Evolutionary conservation across 805 yeast species (phyloP).

Genomic region (Starmerella bombi): DNA sequence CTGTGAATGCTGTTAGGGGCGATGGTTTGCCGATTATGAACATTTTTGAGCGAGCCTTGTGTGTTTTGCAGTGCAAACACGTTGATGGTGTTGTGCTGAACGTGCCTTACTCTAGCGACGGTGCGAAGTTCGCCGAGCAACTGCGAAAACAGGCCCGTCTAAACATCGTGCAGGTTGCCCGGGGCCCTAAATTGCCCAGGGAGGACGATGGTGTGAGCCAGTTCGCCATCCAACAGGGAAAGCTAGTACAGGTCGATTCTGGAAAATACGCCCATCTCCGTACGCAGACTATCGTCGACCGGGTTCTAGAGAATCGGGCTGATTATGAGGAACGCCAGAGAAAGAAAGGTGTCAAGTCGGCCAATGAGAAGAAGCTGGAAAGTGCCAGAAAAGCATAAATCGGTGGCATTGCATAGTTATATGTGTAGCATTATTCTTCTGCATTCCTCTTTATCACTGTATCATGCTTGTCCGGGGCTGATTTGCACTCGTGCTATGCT

Average conservation of each 20-base stretch:
- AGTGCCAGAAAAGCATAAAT: too few species aligned
- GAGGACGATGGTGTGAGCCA: constrained; percentile 1
- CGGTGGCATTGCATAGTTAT: too few species aligned
- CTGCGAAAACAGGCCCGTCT: constrained; percentile 22
- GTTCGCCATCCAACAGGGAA: constrained; percentile 26
- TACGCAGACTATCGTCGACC: constrained; percentile 54
- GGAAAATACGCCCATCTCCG: constrained; percentile 56
- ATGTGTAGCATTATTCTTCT: too few species aligned
- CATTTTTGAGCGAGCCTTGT: constrained; percentile 66
- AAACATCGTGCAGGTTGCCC: constrained; percentile 2
- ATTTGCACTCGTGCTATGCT: too few species aligned
- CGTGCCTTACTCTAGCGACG: constrained; percentile 44
- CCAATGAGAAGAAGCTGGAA: constrained; percentile 29
- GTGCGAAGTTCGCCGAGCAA: constrained; percentile 29
- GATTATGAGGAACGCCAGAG: constrained; percentile 77
- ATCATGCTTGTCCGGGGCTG: too few species aligned
- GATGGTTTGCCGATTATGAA: constrained; percentile 75
- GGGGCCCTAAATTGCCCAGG: constrained; percentile 4
- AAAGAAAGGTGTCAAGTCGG: constrained; percentile 72
- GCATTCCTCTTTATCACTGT: too few species aligned
- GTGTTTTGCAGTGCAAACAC: constrained; percentile 76
- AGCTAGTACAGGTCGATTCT: constrained; percentile 34
- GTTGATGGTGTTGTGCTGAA: constrained; percentile 68
- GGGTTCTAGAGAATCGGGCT: constrained; percentile 56
- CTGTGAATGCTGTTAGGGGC: constrained; percentile 45